Evolutionary conservation across 2,329 filamentous ascomycete genomes (phyloP), one percentile per base, ranked within the genome.

Genomic region (Penicillium aurantiogriseum): DNA sequence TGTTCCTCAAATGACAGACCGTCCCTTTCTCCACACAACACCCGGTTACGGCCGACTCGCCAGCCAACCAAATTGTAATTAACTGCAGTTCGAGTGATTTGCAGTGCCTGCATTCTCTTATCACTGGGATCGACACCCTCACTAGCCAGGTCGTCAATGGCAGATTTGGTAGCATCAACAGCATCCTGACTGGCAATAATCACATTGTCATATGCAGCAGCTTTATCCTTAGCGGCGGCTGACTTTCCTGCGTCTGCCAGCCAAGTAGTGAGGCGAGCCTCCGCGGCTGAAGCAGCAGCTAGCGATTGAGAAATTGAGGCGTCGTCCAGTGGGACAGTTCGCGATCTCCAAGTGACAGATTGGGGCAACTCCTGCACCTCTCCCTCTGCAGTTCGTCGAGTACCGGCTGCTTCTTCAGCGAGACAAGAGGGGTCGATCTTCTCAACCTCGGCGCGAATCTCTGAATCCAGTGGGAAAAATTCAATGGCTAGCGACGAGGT

Each of bases 31-130:
- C 93, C 92, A 51, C 91, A 90, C 60, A 99, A 79, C 0, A 96
- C 88, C 53, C 94, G 84, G 74, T 99, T 97, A 47, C 94, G 88
- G 27, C 93, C 93, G 62, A 97, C 90, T 72, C 94, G 85, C 92
- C 92, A 97, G 70, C 91, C 92, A 56, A 99, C 89, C 75, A 97
- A 86, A 64, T 91, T 90, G 73, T 96, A 97, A 74, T 94, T 96
- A 56, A 97, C 91, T 1, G 93, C 92, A 0, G 95, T 95, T 60
- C 90, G 88, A 4, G 92, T 96, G 57, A 99, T 89, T 65, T 96
- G 92, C 45, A 99, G 79, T 66, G 92, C 88, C 76, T 99, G 94
- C 87, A 99, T 92, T 56, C 91, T 86, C 36, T 85, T 78, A 69
- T 99, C 93, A 56, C 91, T 87, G 71, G 91, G 90, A 23, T 90